Evolutionary conservation across 805 yeast species (phyloP).

Genomic region (Candida stauntonica): DNA sequence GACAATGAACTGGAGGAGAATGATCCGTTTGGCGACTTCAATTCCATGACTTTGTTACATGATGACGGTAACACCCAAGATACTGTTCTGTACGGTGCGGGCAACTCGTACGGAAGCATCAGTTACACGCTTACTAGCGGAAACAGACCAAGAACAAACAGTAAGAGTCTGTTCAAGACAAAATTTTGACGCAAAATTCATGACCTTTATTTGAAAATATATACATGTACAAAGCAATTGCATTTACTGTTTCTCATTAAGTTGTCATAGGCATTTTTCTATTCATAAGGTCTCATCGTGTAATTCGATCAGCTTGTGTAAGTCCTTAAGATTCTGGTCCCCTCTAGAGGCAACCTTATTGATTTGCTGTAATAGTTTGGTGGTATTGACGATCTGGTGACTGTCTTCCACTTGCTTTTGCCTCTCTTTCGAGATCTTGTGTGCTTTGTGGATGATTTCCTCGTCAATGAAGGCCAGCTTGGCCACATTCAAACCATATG

Average conservation of each 20-base stretch:
- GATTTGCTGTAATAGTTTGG: neutral
- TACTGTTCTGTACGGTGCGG: constrained; percentile 44
- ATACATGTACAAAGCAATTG: no score
- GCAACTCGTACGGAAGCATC: constrained; percentile 37
- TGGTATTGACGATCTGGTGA: constrained; percentile 1
- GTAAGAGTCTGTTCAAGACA: constrained; percentile 30
- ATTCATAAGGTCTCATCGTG: neutral
- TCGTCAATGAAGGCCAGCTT: constrained; percentile 89
- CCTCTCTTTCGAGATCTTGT: constrained; percentile 78
- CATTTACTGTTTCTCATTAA: no score
- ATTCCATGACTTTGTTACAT: constrained; percentile 81
- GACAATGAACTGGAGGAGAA: constrained; percentile 23
- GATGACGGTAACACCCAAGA: constrained; percentile 49
- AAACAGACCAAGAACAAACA: constrained; percentile 36
- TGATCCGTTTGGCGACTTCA: constrained; percentile 84
- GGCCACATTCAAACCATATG: constrained; percentile 97
- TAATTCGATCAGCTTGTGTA: constrained; percentile 6
- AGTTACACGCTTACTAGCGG: constrained; percentile 33
- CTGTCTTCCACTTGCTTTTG: constrained; percentile 43
- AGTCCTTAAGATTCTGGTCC: constrained; percentile 4
- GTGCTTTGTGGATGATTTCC: constrained; percentile 86
- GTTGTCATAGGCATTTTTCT: no score
- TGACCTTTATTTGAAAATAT: neutral
- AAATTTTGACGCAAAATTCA: constrained; percentile 15
- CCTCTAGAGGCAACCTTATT: neutral